Conservation (phyloP, 1,139 yeast genomes). For the Geotrichum fermentans region DNA sequence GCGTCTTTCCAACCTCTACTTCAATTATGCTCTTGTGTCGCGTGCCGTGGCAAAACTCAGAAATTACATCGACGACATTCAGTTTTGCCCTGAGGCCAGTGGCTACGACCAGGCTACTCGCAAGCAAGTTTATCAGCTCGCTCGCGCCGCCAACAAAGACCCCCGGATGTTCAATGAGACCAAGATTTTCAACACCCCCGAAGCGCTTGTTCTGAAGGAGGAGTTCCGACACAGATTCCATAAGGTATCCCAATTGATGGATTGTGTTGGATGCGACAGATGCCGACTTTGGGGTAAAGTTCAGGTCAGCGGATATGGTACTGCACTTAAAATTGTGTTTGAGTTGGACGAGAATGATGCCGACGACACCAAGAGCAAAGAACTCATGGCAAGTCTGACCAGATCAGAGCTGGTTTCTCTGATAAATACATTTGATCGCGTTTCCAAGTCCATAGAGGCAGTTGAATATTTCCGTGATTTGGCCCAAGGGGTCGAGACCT, state of each 20-base stretch:
- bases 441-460: conserved; percentile 77
- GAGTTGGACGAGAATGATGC: conserved; percentile 45
- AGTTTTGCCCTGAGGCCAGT: conserved; percentile 46
- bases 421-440: conserved; percentile 84
- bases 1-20: conserved; percentile 80
- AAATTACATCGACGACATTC: conserved; percentile 46
- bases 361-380: conserved; percentile 37
- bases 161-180: conserved; percentile 49
- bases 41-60: conserved; percentile 69
- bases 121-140: conserved; percentile 37
- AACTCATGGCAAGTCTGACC: conserved; percentile 48
- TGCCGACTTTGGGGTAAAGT: conserved; percentile 98
- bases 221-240: conserved; percentile 83
- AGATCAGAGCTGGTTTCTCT: conserved; percentile 87
- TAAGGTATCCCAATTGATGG: conserved; percentile 91
- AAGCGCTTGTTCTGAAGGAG: conserved; percentile 53
- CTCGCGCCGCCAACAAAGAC: conserved; percentile 37
- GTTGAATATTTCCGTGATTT: conserved; percentile 63
- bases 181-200: conserved; percentile 46
- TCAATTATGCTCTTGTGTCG: conserved; percentile 84
- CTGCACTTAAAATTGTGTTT: conserved; percentile 84
- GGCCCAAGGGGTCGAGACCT: conserved; percentile 44
- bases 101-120: conserved; percentile 49
- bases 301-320: conserved; percentile 96
- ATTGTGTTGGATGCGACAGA: conserved; percentile 97